These are phyloP conservation scores for Eutrema heterophyllum DNA, from an alignment of 345 rosid genomes.

Conservation along the genomic window DNA sequence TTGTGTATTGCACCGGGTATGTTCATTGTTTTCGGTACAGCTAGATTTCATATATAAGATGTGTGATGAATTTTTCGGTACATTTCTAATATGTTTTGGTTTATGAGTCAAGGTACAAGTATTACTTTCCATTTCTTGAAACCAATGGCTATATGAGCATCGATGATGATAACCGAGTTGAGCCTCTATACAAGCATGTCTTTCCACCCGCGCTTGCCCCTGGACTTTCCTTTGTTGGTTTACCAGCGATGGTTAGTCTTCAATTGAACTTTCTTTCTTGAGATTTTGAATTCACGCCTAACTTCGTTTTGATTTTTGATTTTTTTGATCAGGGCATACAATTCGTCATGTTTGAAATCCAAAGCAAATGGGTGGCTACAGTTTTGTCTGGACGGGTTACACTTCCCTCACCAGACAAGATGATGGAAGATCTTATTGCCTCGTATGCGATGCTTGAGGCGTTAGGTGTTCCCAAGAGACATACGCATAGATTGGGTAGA, in stretches of 20 bases:
- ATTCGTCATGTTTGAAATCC: constrained; percentile 23
- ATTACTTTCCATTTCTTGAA: constrained; percentile 72
- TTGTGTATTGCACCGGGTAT: constrained; percentile 81
- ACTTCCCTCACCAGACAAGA: constrained; percentile 15
- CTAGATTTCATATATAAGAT: neutral
- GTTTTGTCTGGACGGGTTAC: constrained; percentile 15
- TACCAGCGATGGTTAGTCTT: constrained; percentile 60
- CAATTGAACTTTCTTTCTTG: neutral
- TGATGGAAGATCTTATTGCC: constrained; percentile 35
- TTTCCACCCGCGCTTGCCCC: constrained; percentile 71
- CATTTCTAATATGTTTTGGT: neutral
- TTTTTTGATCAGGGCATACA: constrained; percentile 2
- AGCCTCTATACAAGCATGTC: constrained; percentile 67
- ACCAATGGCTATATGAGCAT: constrained; percentile 54
- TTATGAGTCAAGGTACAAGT: constrained; percentile 54
- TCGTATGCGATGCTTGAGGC: constrained; percentile 46
- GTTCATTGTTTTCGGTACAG: neutral
- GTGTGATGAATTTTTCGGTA: neutral
- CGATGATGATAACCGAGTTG: constrained; percentile 71
- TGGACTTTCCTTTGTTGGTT: constrained; percentile 64
- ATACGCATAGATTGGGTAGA: constrained; percentile 30
- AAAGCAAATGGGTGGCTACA: constrained; percentile 27
- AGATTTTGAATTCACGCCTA: neutral
- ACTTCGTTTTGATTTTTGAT: neutral
- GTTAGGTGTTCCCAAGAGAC: constrained; percentile 25